Conservation (phyloP, 176 grass and related monocot genomes). For the Triticum timopheevii region DNA sequence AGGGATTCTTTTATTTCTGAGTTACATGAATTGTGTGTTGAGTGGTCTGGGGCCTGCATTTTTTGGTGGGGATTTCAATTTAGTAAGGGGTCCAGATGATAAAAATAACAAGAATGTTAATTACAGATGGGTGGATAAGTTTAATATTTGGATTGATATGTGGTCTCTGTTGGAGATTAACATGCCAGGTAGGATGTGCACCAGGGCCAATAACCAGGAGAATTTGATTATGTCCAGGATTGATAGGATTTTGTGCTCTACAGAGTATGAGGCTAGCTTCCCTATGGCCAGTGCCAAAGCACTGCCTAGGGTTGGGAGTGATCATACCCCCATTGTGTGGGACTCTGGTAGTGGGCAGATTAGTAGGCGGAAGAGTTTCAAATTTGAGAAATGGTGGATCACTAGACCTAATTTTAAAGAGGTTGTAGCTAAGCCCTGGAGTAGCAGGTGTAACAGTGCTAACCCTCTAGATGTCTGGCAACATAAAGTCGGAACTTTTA, state of each 20-base stretch:
- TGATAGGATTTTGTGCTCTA: neutral
- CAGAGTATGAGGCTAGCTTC: neutral
- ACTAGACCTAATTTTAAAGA: neutral
- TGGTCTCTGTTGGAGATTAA: no score
- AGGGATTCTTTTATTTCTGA: neutral
- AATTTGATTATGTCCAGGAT: neutral
- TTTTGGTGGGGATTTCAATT: neutral
- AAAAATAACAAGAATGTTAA: neutral
- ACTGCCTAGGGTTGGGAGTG: neutral
- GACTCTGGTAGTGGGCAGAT: neutral
- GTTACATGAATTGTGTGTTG: neutral
- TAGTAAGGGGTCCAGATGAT: fast-evolving
- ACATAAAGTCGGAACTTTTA: neutral
- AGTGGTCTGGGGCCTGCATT: neutral
- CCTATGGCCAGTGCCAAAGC: neutral
- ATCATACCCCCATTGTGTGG: neutral
- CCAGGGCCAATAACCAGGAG: no score
- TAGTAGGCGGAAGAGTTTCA: neutral
- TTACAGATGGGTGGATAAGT: neutral
- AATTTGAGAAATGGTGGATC: neutral
- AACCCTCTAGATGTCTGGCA: no score
- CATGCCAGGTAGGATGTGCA: no score
- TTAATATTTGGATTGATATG: neutral
- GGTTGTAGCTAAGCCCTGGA: no score
- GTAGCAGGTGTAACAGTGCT: no score